Evolutionary conservation across 1,284 basidiomycete genomes (phyloP), one percentile per base, ranked within the genome.

Genomic region (Phenoliferia sp.): DNA sequence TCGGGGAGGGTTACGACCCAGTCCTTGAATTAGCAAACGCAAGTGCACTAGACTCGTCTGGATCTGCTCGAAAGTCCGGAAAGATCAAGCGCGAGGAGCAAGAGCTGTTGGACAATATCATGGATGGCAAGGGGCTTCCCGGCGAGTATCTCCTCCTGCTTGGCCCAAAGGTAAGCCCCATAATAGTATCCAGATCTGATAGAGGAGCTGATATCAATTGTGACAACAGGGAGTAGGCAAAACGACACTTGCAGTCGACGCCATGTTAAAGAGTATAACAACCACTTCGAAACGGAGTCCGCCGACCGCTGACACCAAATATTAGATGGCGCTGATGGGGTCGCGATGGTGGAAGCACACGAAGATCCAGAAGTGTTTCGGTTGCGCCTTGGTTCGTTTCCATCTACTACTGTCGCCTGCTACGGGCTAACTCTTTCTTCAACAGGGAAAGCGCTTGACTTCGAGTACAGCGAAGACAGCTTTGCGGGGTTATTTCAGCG

Each of bases 391-490:
- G 39, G 39, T 44, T 22, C 39, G 39, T 44, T 22, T 22, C 22
- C 39, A 12, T 22, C 39, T 22, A 12, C 39, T 44, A 12, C 39
- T 22, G 12, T 22, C 22, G 12, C 39, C 39, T 44, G 12, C 39
- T 44, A 12, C 39, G 39, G 22, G 39, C 39, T 44, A 22, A 44
- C 39, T 22, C 39, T 44, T 22, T 12, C 12, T 22, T 12, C 39
- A 44, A 44, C 39, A 44, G 91, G 90, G 55, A 91, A 92, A 77
- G 87, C 81, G 2, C 76, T 90, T 58, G 88, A 90, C 74, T 90
- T 85, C 74, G 90, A 91, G 76, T 90, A 83, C 80, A 85, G 88
- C 71, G 90, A 93, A 59, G 72, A 75, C 61, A 70, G 66, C 4
- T 72, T 71, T 35, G 73, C 72, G 15, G 75, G 75, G 3, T 73